Evolutionary conservation across 108 stramenopile genomes (phyloP), one percentile per base, ranked within the genome.

Genomic region (Skeletonema grethae): DNA sequence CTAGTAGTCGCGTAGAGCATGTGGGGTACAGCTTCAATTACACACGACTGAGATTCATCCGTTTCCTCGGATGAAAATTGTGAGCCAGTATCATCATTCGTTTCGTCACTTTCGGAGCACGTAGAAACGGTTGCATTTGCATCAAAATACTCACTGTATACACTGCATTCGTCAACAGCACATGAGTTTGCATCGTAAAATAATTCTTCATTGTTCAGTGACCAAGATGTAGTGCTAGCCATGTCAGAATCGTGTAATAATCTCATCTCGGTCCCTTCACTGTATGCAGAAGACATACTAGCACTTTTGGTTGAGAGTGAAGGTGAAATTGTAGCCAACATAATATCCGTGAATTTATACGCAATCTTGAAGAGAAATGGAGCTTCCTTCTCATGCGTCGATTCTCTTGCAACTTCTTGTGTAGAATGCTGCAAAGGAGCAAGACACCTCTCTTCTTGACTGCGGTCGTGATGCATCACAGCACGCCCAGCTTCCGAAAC

Each of bases 121-220:
- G 63, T 41, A 5, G 41, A 29, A 22, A 36, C 45, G 15, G 63
- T 45, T 18, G 41, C 39, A 48, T 39, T 13, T 64, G 63, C 63
- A 64, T 64, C 63, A 41, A 41, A 64, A 25, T 64, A 64, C 15
- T 48, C 36, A 64, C 63, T 64, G 4, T 48, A 35, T 20, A 22
- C 43, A 45, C 25, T 29, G 24, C 22, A 9, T 30, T 60, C 22
- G 22, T 53, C 50, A 20, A 4, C 15, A 22, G 18, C 50, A 53
- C 50, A 53, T 0, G 50, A 53, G 22, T 53, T 7, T 24, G 50
- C 50, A 22, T 53, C 50, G 8, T 53, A 5, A 60, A 60, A 60
- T 22, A 60, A 34, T 22, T 60, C 30, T 28, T 60, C 22, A 22
- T 24, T 31, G 59, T 34, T 58, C 57, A 58, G 31, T 31, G 57